Base-by-base conservation (phyloP, 345 rosid species). In the Citrus australasica region DNA sequence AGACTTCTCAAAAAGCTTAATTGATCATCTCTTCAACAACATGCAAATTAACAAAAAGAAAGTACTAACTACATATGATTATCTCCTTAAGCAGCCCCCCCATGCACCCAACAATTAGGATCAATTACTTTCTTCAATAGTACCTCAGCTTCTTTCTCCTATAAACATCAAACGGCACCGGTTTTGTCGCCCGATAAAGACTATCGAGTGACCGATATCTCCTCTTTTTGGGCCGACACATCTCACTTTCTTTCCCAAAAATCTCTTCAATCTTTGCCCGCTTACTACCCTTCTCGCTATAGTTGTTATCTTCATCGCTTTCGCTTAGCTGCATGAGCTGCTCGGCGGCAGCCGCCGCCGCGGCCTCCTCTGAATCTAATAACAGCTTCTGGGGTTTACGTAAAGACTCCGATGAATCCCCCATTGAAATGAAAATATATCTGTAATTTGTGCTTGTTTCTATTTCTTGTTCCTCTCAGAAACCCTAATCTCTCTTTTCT, bases 261-360 rank as follows among this genome's bases (percentile, higher is more conserved):
- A 79, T 82, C 81, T 79, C 81, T 73, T 85, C 87, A 46, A 85
- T 82, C 84, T 27, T 79, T 73, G 59, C 79, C 17, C 81, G 9
- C 58, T 53, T 19, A 16, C 7, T 53, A 17, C 58, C 7, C 7
- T 5, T 74, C 73, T 58, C 58, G 67, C 67, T 67, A 69, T 11
- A 46, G 22, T 22, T 81, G 75, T 69, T 82, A 10, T 87, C 86
- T 35, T 85, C 92, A 35, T 83, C 58, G 22, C 22, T 53, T 53
- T 53, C 89, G 83, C 92, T 89, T 2, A 85, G 71, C 65, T 80
- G 87, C 80, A 87, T 76, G 33, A 87, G 83, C 71, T 80, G 89
- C 62, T 77, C 80, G 24, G 84, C 86, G 9, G 14, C 46, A 7
- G 33, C 42, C 0, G 69, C 68, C 1, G 24, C 27, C 0, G 70